phyloP scores from a whole-genome alignment of 2,329 filamentous ascomycete species.

The Zalaria obscura region DNA sequence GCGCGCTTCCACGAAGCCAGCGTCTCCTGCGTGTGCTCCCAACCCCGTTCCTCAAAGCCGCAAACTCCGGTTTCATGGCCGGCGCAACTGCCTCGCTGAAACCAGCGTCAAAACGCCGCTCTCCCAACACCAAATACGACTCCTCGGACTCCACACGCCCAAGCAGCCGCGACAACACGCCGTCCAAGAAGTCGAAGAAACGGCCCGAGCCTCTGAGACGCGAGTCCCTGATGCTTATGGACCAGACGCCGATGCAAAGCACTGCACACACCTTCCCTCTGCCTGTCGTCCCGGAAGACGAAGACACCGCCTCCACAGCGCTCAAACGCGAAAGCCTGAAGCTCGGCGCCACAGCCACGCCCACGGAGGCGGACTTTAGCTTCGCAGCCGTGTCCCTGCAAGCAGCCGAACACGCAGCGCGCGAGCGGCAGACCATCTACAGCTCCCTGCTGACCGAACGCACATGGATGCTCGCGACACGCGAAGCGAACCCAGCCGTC shows the following conservation, averaged over 20 bases:
- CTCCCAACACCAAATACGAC: constrained; percentile 5
- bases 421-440: constrained; percentile 61
- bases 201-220: constrained; percentile 20
- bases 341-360: constrained; percentile 17
- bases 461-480: constrained; percentile 88
- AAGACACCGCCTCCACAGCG: background rate
- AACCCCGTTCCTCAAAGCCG: constrained; percentile 80
- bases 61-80: constrained; percentile 90
- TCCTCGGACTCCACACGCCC: background rate
- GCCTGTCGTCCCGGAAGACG: constrained; percentile 10
- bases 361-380: constrained; percentile 28
- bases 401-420: constrained; percentile 49
- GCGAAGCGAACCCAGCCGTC: constrained; percentile 82
- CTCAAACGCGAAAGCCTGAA: constrained; percentile 12
- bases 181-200: constrained; percentile 3
- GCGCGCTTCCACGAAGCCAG: constrained; percentile 81
- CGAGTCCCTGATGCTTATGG: constrained; percentile 35
- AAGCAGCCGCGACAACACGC: background rate
- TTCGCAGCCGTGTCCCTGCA: constrained; percentile 17
- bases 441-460: constrained; percentile 78
- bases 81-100: constrained; percentile 52
- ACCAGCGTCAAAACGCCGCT: constrained; percentile 14
- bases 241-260: constrained; percentile 25
- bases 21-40: constrained; percentile 80
- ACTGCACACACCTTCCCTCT: constrained; percentile 14